Evolutionary conservation across 2,329 filamentous ascomycete species (phyloP).

Genomic region (Aspergillus sp.): DNA sequence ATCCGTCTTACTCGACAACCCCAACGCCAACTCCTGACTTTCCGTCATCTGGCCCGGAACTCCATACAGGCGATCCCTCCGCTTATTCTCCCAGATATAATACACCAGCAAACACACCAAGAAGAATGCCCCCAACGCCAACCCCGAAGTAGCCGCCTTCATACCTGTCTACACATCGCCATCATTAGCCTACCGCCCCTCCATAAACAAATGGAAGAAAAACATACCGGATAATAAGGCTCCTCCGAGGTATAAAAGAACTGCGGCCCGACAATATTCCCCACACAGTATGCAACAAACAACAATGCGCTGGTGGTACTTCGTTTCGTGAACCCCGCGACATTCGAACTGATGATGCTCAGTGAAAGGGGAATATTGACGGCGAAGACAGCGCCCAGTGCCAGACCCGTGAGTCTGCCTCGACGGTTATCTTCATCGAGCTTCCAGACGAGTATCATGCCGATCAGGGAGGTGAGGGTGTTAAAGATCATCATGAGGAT

Average conservation of each 20-base stretch:
- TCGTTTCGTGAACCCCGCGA: constrained; percentile 40
- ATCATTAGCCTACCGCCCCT: constrained; percentile 2
- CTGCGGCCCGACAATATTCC: constrained; percentile 38
- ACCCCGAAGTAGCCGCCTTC: constrained; percentile 32
- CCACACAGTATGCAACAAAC: constrained; percentile 48
- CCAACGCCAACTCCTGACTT: constrained; percentile 30
- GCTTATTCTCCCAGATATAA: constrained; percentile 35
- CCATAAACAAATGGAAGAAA: no score
- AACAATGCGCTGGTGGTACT: constrained; percentile 46
- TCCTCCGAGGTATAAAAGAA: constrained; percentile 36
- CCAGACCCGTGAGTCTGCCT: constrained; percentile 33
- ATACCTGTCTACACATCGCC: constrained; percentile 33
- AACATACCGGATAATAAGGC: constrained; percentile 31
- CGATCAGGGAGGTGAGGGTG: constrained; percentile 30
- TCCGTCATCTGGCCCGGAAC: constrained; percentile 26
- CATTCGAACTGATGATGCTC: constrained; percentile 38
- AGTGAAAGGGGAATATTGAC: constrained; percentile 39
- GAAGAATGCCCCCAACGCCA: constrained; percentile 33
- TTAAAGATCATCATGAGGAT: constrained; percentile 39
- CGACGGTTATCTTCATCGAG: constrained; percentile 26
- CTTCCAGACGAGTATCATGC: constrained; percentile 38
- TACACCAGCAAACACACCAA: constrained; percentile 31
- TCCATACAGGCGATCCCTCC: constrained; percentile 32
- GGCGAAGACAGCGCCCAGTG: constrained; percentile 35
- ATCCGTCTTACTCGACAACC: constrained; percentile 39